Evolutionary conservation across 768 basidiomycete genomes (phyloP), one percentile per base, ranked within the genome.

Genomic region (Gelatoporia subvermispora): DNA sequence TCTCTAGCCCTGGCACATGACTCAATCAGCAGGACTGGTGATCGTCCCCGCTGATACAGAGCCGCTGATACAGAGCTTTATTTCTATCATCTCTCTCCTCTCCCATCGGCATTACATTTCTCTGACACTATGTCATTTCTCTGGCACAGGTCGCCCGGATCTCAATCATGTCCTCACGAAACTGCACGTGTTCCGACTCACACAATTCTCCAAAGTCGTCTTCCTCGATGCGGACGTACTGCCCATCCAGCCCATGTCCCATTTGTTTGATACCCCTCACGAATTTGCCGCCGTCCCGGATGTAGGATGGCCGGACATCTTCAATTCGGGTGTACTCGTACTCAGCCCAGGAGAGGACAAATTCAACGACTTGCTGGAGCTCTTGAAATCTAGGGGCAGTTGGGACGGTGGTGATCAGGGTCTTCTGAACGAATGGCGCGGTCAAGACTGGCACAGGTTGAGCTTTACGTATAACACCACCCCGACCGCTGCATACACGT

Each of bases 361-460:
- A 61, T 99, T 95, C 65, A 71, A 75, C 7, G 76, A 86, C 44
- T 72, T 98, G 49, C 76, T 74, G 52, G 68, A 76, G 15, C 74
- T 96, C 48, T 73, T 93, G 52, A 79, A 82, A 52, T 69, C 80
- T 16, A 86, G 85, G 58, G 95, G 93, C 15, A 86, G 84, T 39
- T 97, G 94, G 86, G 95, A 97, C 60, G 96, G 96, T 8, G 96
- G 93, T n/a, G 96, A 99, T 69, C 96, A 99, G 66, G 96, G 96
- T 15, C 71, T 97, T 53, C 76, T 98, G 55, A 98, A 98, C 60
- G 94, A 98, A 72, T 97, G 93, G 93, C 75, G 88, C 56, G 83
- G 85, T 25, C 66, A 65, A 17, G 66, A 89, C 61, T 99, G 96
- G 96, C 81, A 96, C 59, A 78, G 93, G 58, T 82, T 99, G 57